Conservation (phyloP, 306 rosid species). For the Heteromeles arbutifolia region DNA sequence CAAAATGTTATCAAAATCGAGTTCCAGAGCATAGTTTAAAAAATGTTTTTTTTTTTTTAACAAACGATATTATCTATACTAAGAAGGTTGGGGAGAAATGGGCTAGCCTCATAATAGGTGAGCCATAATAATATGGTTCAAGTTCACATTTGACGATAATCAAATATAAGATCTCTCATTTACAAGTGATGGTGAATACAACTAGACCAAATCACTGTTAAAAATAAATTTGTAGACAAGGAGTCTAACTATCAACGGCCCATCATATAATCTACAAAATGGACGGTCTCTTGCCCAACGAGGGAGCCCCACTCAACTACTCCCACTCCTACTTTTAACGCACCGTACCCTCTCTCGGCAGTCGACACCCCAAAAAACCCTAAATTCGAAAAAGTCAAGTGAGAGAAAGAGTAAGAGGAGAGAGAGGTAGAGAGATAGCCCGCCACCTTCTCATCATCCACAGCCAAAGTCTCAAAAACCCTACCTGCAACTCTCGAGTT, state of each 20-base stretch:
- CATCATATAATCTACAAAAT: no score
- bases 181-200: no score
- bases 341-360: background rate
- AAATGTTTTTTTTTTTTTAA: no score
- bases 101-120: no score
- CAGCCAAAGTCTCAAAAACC: conserved; percentile 18
- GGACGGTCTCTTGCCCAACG: background rate
- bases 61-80: no score
- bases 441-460: background rate
- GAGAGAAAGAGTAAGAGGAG: background rate
- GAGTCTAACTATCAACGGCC: rapidly evolving
- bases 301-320: background rate
- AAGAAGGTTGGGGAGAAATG: no score
- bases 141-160: rapidly evolving
- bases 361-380: background rate
- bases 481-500: background rate
- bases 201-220: no score
- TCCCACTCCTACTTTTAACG: conserved; percentile 3
- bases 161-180: rapidly evolving
- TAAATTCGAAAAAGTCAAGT: background rate
- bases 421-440: background rate
- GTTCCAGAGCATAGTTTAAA: no score
- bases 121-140: no score
- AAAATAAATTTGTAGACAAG: no score
- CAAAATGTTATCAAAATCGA: no score